Evolutionary conservation across 2,329 filamentous ascomycete species (phyloP), one percentile per base, ranked within the genome.

Genomic region (Ceratocystis destructans): DNA sequence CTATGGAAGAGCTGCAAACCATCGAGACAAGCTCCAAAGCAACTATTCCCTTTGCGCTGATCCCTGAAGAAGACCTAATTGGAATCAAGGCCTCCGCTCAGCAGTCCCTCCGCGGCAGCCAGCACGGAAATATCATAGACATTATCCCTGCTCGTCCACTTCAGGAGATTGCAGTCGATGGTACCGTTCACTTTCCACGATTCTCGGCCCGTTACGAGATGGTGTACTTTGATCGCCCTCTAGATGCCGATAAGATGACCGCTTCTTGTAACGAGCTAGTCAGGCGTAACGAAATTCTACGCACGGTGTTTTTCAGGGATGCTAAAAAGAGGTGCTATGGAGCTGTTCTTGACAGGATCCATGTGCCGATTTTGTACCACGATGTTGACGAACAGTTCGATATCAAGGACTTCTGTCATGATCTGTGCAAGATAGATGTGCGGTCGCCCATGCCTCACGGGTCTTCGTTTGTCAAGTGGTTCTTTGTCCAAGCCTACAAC

Each of bases 181-280:
- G 79, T 25, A 87, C 84, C 0, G 77, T 82, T 1, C 74, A 81
- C 17, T 74, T 79, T 2, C 84, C 84, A 3, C 79, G 85, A 1
- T 86, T 82, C 71, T 87, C 84, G 0, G 74, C 83, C 1, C 82
- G 84, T 15, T 87, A 89, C 71, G 84, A 84, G 68, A 77, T 85
- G 67, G 83, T 88, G 73, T 83, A 83, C 73, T 80, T 88, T 65
- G 78, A 83, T 28, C 78, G 76, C 0, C 69, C 70, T 0, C 75
- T 87, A 12, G 75, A 86, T 64, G 71, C 77, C 15, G 73, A 76
- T 10, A 77, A 78, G 12, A 77, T 86, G 28, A 75, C 80, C 41
- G 68, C 74, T 20, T 78, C 78, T 61, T 85, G 82, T 69, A 77
- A 79, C 62, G 75, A 83, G 44, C 79, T 88, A 2, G 81, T 88